phyloP scores from a whole-genome alignment of 352 stramenopile species.

The Globisporangium spiculum region DNA sequence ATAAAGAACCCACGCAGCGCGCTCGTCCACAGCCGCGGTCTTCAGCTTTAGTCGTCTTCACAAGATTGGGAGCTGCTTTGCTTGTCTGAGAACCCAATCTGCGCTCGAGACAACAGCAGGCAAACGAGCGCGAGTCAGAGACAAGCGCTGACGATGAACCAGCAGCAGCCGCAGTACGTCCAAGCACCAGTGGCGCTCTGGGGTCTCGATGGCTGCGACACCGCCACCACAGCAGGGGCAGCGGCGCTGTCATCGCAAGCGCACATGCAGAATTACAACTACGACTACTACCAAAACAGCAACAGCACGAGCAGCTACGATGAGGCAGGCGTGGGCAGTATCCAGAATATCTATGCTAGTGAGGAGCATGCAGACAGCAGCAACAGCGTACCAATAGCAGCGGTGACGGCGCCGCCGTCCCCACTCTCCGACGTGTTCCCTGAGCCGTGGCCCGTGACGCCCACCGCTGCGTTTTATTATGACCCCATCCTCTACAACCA shows the following conservation, averaged over 20 bases:
- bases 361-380: neutral
- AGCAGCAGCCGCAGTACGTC: neutral
- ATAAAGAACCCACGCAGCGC: neutral
- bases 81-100: neutral
- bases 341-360: neutral
- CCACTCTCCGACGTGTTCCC: neutral
- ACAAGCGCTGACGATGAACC: neutral
- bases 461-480: neutral
- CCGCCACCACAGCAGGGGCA: too few species aligned
- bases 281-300: neutral
- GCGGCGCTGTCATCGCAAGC: neutral
- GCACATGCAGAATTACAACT: neutral
- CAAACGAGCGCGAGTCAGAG: neutral
- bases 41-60: neutral
- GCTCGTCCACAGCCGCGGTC: neutral
- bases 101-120: neutral
- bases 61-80: neutral
- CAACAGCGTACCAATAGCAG: neutral
- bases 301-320: neutral
- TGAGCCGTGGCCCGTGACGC: neutral
- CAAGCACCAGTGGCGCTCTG: neutral
- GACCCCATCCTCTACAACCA: neutral
- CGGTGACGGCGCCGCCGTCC: neutral
- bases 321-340: neutral
- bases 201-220: neutral